Evolutionary conservation across 148 eudicot genomes (phyloP).

Genomic region (Talinum fruticosum): DNA sequence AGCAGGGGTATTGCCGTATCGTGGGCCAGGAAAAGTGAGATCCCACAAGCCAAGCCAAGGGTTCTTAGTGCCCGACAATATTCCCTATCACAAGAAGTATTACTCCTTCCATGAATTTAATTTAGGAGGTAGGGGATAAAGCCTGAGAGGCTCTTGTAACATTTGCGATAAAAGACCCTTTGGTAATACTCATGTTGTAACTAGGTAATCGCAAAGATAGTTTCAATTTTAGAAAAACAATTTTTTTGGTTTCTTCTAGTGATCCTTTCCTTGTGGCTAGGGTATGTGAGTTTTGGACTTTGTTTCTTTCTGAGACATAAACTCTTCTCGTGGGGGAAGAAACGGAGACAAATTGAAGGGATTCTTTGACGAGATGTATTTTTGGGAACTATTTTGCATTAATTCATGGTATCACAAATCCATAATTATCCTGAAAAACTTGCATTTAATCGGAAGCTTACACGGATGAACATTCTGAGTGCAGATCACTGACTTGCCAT

Average conservation of each 20-base stretch:
- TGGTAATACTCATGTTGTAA: background rate
- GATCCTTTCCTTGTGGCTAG: too few relatives aligned
- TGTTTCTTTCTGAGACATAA: background rate
- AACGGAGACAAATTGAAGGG: background rate
- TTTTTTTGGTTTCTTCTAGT: too few relatives aligned
- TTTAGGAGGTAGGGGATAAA: too few relatives aligned
- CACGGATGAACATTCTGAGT: constrained; percentile 17
- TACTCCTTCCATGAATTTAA: too few relatives aligned
- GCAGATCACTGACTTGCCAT: constrained; percentile 96
- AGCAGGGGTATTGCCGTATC: too few relatives aligned
- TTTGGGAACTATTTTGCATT: background rate
- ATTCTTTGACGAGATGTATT: background rate
- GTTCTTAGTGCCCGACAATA: too few relatives aligned
- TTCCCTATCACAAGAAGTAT: too few relatives aligned
- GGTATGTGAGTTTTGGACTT: background rate
- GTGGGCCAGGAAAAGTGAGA: too few relatives aligned
- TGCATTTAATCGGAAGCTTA: constrained; percentile 17
- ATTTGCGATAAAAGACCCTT: too few relatives aligned
- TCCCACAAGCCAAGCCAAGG: too few relatives aligned
- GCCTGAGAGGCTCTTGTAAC: too few relatives aligned
- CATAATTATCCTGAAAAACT: background rate
- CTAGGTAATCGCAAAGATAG: background rate
- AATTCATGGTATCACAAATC: background rate
- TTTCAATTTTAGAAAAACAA: too few relatives aligned
- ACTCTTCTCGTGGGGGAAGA: background rate